phyloP scores from a whole-genome alignment of 1,284 basidiomycete species.

The Cronartium quercuum region DNA sequence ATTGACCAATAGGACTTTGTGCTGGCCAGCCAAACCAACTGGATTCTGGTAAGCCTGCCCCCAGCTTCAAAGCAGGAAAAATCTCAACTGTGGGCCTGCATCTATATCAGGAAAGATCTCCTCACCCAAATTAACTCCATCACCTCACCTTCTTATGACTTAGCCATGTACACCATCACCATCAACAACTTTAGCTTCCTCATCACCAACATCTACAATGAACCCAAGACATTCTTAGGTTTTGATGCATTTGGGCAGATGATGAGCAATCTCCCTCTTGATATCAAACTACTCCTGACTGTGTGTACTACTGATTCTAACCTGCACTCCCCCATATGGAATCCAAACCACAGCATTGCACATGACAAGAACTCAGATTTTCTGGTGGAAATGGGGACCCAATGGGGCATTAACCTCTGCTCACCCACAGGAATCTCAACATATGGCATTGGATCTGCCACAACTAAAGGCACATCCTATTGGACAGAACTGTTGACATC shows the following conservation, averaged over 20 bases:
- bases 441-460: not conserved
- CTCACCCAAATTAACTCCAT: not conserved
- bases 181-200: not conserved
- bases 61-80: not conserved
- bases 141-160: not conserved
- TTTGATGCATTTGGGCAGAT: not conserved
- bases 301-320: conserved; percentile 5
- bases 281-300: not conserved
- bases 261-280: not conserved
- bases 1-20: not conserved
- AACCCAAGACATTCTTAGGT: not conserved
- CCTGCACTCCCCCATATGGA: not conserved
- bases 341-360: not conserved
- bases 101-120: conserved; percentile 13
- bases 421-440: conserved; percentile 9
- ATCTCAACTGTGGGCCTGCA: not conserved
- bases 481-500: too few species aligned
- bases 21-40: not conserved
- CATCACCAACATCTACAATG: not conserved
- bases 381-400: not conserved
- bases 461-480: not conserved
- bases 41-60: not conserved
- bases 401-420: not conserved
- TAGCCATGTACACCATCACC: not conserved
- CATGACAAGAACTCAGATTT: not conserved